These are phyloP conservation scores for Sporisorium scitamineum DNA, from an alignment of 1,284 basidiomycete species.

Conservation along the genomic window DNA sequence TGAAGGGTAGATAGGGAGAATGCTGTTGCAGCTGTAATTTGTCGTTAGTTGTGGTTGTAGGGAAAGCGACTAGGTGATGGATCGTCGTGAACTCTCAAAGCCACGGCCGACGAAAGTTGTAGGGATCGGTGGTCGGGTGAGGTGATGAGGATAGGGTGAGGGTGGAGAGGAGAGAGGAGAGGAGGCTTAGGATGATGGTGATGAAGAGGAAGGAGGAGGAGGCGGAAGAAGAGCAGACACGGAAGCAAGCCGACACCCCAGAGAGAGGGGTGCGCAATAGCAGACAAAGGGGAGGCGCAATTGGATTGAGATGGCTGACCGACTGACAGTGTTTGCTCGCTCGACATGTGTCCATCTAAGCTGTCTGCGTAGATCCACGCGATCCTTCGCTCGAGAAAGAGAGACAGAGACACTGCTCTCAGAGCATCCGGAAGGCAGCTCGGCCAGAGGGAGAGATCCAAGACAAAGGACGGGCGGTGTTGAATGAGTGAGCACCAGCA, in stretches of 20 bases:
- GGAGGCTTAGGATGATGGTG: constrained; percentile 5
- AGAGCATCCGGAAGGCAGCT: constrained; percentile 1
- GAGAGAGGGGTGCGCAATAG: not conserved
- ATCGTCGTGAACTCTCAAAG: constrained; percentile 48
- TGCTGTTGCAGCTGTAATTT: constrained; percentile 38
- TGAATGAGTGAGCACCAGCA: constrained; percentile 16
- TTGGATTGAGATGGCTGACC: not conserved
- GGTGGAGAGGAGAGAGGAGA: constrained; percentile 5
- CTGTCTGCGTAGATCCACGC: not conserved
- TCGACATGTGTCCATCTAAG: constrained; percentile 10
- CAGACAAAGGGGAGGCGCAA: not conserved
- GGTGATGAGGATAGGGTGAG: constrained; percentile 9
- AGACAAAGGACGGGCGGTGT: constrained; percentile 8
- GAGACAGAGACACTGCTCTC: not conserved
- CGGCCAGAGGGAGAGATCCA: constrained; percentile 10
- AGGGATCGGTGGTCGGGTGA: constrained; percentile 1
- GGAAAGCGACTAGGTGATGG: constrained; percentile 1
- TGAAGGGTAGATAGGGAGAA: constrained; percentile 2
- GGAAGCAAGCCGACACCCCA: not conserved
- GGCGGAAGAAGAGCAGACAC: not conserved
- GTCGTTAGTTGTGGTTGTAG: constrained; percentile 7
- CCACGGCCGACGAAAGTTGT: constrained; percentile 20
- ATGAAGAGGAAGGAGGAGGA: not conserved
- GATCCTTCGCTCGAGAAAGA: not conserved
- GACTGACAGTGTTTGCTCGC: not conserved